Base-by-base conservation (phyloP, 129 eudicot genomes). In the Saussurea involucrata region DNA sequence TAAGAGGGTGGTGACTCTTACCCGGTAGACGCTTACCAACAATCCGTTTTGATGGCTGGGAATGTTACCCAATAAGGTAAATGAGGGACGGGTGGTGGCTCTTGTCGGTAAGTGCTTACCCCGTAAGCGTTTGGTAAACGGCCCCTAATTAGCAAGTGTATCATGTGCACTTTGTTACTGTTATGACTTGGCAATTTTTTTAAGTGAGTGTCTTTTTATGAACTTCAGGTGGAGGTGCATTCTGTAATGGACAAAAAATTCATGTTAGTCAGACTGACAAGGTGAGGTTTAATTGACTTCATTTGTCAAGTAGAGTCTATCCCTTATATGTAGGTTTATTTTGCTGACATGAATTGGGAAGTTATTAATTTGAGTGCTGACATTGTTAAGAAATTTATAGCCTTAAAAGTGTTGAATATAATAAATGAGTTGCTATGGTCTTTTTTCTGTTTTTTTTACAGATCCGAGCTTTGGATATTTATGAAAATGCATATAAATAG, bases 221-320 rank as follows among this genome's bases (percentile, higher is more conserved):
- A 67, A 72, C 78, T 73, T 71, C 73, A 95, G 99, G 99, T 77
- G 92, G 92, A 76, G 99, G 99, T 79, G 94, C 99, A 22, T 92
- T 90, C 76, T 88, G 96, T 83, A 92, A 95, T 78, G 99, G 97
- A 24, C 90, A 88, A 77, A 88, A 80, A 36, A 88, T 95, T 68
- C 90, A 88, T 78, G 99, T 85, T 72, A 92, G 99, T 84, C 83
- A 77, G 73, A 92, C 93, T 17, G 99, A 95, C 80, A 85, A 73
- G 90, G 98, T 94, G 82, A 83, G 88, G 63, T 20, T 15, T 65
- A 64, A 58, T 74, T n/a, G 24, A 44, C 46, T 60, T 27, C 15
- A 18, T 65, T 61, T 25, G 66, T 71, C 22, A 64, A 18, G 24
- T 75, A 44, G 32, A 63, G 27, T 22, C 9, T 4, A 29, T 61